A percentile compares a stretch with the other conserved stretches of the same genome.
Conservation (phyloP, 805 yeast genomes). For the Saccharomyces mikatae region DNA sequence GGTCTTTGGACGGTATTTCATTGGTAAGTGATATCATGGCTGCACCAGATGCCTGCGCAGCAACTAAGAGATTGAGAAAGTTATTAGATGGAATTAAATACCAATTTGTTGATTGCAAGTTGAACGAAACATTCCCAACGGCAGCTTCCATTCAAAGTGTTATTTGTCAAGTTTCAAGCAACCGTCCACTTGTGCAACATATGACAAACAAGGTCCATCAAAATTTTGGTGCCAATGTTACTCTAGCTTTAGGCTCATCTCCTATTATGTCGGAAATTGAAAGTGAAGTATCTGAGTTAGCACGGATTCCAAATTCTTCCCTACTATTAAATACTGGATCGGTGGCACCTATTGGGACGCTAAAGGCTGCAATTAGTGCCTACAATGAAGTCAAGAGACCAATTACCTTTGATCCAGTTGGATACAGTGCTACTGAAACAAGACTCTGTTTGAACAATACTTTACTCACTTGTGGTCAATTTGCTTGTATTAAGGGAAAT, state of each 20-base stretch:
- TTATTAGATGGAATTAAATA: constrained; percentile 16
- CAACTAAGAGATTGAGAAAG: constrained; percentile 36
- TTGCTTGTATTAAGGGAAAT: constrained; percentile 73
- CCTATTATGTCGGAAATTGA: constrained; percentile 80
- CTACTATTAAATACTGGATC: constrained; percentile 75
- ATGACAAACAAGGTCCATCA: constrained; percentile 85
- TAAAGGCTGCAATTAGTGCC: constrained; percentile 43
- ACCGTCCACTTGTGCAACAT: constrained; percentile 69
- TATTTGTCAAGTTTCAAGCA: constrained; percentile 19
- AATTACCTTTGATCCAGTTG: constrained; percentile 86
- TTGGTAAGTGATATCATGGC: constrained; percentile 85
- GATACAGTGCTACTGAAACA: constrained; percentile 69
- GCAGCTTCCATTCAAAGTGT: constrained; percentile 7
- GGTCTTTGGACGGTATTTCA: constrained; percentile 69
- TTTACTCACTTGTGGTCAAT: constrained; percentile 49
- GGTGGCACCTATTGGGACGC: constrained; percentile 40
- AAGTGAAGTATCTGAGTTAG: constrained; percentile 61
- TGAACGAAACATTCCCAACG: not conserved
- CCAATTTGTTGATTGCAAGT: constrained; percentile 10
- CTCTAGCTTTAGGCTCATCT: constrained; percentile 75
- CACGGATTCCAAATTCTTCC: constrained; percentile 44
- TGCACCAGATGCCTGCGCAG: constrained; percentile 40
- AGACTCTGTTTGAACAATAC: constrained; percentile 42
- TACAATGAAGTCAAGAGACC: constrained; percentile 54
- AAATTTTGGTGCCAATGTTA: constrained; percentile 78